These are phyloP conservation scores for Novymonas esmeraldas DNA, from an alignment of 208 protist genomes.

Conservation along the genomic window DNA sequence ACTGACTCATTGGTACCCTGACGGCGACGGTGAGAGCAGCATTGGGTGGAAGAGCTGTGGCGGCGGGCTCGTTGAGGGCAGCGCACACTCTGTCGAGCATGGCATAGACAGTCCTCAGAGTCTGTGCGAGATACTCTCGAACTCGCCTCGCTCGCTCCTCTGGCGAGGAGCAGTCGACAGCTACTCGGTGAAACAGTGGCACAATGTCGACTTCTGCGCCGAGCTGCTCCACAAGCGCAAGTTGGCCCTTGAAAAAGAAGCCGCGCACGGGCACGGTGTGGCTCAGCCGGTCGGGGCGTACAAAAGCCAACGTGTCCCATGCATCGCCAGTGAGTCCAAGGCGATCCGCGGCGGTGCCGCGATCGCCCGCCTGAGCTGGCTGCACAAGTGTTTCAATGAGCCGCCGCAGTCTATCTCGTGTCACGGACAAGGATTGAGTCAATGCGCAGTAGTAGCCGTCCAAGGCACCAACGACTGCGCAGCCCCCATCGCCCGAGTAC, in stretches of 20 bases:
- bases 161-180: not conserved
- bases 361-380: not conserved
- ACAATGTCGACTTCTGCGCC: slow-evolving; percentile 25
- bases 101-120: slow-evolving; percentile 6
- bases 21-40: slow-evolving; percentile 20
- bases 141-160: slow-evolving; percentile 4
- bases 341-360: not conserved
- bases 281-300: slow-evolving; percentile 8
- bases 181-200: not conserved
- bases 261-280: slow-evolving; percentile 13
- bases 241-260: slow-evolving; percentile 24
- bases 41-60: slow-evolving; percentile 1
- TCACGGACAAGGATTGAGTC: slow-evolving; percentile 1
- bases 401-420: not conserved
- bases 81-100: not conserved
- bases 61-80: not conserved
- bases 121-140: slow-evolving; percentile 5
- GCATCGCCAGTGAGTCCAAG: slow-evolving; percentile 18
- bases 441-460: slow-evolving; percentile 3
- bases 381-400: not conserved
- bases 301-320: slow-evolving; percentile 19
- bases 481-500: not conserved
- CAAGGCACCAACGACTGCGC: not conserved
- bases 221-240: slow-evolving; percentile 28
- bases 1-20: not conserved